Percentiles rank a stretch among this genome's conserved stretches.
Evolutionary conservation across 139 green algal genomes (phyloP).

Genomic region (Eudorina sp.): DNA sequence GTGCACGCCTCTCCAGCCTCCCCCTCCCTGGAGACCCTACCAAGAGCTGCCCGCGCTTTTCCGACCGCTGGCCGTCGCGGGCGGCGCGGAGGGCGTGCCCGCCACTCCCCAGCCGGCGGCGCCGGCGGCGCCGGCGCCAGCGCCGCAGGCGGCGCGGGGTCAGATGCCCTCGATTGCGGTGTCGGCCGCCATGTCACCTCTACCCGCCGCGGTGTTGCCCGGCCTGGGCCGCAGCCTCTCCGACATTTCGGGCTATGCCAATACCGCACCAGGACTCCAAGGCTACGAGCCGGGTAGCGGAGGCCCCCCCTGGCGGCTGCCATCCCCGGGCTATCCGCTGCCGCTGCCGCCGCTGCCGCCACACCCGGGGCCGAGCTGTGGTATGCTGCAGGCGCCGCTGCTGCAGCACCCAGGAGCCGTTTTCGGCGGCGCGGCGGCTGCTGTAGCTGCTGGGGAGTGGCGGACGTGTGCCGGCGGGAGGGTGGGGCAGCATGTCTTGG

Average conservation of each 20-base stretch:
- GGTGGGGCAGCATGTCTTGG: background rate
- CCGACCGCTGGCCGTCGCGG: too few relatives aligned
- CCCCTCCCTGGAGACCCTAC: too few relatives aligned
- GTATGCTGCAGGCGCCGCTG: background rate
- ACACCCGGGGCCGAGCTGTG: background rate
- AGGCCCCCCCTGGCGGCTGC: background rate
- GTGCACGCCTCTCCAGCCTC: too few relatives aligned
- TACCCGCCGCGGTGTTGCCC: too few relatives aligned
- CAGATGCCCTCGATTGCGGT: too few relatives aligned
- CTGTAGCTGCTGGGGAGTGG: background rate
- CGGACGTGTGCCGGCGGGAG: background rate
- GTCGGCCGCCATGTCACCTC: too few relatives aligned
- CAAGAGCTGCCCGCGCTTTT: too few relatives aligned
- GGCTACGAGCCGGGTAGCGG: background rate
- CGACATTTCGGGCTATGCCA: background rate
- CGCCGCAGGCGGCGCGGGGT: too few relatives aligned
- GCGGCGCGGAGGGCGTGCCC: too few relatives aligned
- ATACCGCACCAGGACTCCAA: background rate
- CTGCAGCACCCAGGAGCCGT: background rate
- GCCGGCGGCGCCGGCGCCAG: too few relatives aligned
- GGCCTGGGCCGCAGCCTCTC: slow-evolving; percentile 14
- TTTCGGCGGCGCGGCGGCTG: background rate
- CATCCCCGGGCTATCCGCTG: too few relatives aligned
- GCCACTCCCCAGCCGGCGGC: too few relatives aligned
- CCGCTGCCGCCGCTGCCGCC: background rate